Evolutionary conservation across 331 rosid species (phyloP), one percentile per base, ranked within the genome.

Genomic region (Acacia pycnantha): DNA sequence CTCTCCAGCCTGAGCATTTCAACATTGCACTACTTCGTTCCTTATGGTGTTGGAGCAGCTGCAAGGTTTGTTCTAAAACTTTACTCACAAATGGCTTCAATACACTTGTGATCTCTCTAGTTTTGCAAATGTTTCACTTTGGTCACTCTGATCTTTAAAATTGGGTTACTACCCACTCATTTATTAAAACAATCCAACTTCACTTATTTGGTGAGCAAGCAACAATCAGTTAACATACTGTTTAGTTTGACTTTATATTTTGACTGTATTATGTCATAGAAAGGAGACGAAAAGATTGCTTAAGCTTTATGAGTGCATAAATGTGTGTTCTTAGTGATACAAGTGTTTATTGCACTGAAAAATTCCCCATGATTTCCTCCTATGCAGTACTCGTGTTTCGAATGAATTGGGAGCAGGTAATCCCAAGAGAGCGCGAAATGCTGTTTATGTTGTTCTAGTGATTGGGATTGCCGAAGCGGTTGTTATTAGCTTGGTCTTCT

Each of bases 401-500:
- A 93, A 93, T 74, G 93, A 86, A 85, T 74, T 93, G 54, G 93
- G 97, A 80, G 94, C 90, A 18, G 91, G 87, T 48, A 90, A 87
- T 85, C 81, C 89, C 22, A 69, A 48, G 33, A 92, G 81, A 46
- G 91, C 91, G 2, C 76, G 54, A 77, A 51, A 83, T 6, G 79
- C 88, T 11, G 85, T 87, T 35, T 18, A 26, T 8, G 87, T 81
- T 0, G 88, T 73, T 19, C 65, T 83, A 77, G 77, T 86, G 73
- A 67, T 91, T 24, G 89, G 85, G 27, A 51, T 86, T n/a, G 83
- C 15, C 2, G 94, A 88, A 79, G 89, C 85, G 14, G 16, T 72
- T 35, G 54, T 80, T n/a, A 82, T 82, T 4, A 80, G 88, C 86
- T 71, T 81, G 1, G 70, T 65, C 44, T 81, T 88, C 47, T 66